Base-by-base conservation (phyloP, 2,329 filamentous ascomycete species). In the Colletotrichum theobromicola region DNA sequence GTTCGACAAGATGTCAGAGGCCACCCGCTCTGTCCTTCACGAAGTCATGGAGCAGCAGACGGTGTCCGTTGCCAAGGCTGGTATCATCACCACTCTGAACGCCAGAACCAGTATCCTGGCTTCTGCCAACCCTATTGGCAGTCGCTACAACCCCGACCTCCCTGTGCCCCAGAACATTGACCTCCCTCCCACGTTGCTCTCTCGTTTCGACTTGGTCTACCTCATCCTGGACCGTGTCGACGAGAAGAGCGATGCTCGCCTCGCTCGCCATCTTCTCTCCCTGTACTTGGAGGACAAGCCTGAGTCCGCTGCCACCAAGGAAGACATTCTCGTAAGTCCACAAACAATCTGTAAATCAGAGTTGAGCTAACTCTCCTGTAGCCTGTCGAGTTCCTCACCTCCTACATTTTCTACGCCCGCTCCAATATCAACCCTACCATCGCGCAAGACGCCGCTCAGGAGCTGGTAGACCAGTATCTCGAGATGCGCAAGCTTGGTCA, bases 121-220 rank as follows among this genome's bases (percentile, higher is more conserved):
- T 18, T 98, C 96, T 13, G 97, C 97, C 84, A 99, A 99, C 82
- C 97, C 97, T 2, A 98, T 99, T 78, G 97, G 97, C 79, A 98
- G 95, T 86, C 96, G 97, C 82, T 99, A 99, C 87, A 98, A 99
- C 84, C 94, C 95, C 4, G 96, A 98, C 80, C 87, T 99, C 28
- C 96, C 97, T 0, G 97, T 99, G 16, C 97, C 97, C 4, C 96
- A 98, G 80, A 99, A 99, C 84, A 99, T 99, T 79, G 97, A 99
- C 81, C 91, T 99, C 10, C 97, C 97, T 1, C 97, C 97, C 0
- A 99, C 97, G 0, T 89, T 99, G 8, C 90, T 99, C 67, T 98
- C 96, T 7, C 94, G 97, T 88, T 99, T 99, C 82, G 97, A 99
- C 83, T 88, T 99, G 8, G 96, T 99, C 65, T 99, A 99, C 82